Evolutionary conservation across 768 basidiomycete species (phyloP).

Genomic region (Myochromella boudieri): DNA sequence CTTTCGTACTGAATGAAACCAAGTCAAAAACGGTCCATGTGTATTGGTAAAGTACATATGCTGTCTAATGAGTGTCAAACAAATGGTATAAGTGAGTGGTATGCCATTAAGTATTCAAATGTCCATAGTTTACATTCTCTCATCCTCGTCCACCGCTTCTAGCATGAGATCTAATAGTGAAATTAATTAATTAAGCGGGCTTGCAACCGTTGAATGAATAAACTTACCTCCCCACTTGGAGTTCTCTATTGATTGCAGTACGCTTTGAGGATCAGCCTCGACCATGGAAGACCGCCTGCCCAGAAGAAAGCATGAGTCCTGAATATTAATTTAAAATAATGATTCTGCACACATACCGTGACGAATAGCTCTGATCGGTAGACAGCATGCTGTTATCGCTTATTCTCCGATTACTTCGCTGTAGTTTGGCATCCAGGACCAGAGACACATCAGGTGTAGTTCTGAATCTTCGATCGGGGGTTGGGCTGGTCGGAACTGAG

Average conservation of each 20-base stretch:
- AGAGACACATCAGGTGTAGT: slow-evolving; percentile 48
- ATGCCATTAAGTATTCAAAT: slow-evolving; percentile 9
- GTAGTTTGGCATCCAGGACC: slow-evolving; percentile 48
- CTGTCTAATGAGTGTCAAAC: slow-evolving; percentile 14
- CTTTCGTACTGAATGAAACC: too few relatives aligned
- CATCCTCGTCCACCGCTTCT: slow-evolving; percentile 46
- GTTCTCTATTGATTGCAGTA: slow-evolving; percentile 58
- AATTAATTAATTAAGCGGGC: slow-evolving; percentile 19
- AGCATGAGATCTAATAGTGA: slow-evolving; percentile 35
- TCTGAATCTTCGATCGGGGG: slow-evolving; percentile 33
- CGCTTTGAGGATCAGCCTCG: slow-evolving; percentile 45
- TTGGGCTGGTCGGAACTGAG: slow-evolving; percentile 37
- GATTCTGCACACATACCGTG: slow-evolving; percentile 50
- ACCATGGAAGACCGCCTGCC: slow-evolving; percentile 40
- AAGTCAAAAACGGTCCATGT: neutral
- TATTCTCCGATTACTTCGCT: slow-evolving; percentile 50
- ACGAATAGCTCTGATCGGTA: slow-evolving; percentile 45
- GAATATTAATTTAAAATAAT: too few relatives aligned
- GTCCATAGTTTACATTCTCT: slow-evolving; percentile 21
- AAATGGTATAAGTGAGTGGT: slow-evolving; percentile 10
- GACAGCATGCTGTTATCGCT: slow-evolving; percentile 66
- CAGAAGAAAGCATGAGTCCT: slow-evolving; percentile 8
- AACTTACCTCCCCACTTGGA: slow-evolving; percentile 73
- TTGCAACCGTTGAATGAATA: slow-evolving; percentile 2
- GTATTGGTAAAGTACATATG: slow-evolving; percentile 14